phyloP scores from a whole-genome alignment of 108 stramenopile genomes.

The Cylindrotheca fusiformis region DNA sequence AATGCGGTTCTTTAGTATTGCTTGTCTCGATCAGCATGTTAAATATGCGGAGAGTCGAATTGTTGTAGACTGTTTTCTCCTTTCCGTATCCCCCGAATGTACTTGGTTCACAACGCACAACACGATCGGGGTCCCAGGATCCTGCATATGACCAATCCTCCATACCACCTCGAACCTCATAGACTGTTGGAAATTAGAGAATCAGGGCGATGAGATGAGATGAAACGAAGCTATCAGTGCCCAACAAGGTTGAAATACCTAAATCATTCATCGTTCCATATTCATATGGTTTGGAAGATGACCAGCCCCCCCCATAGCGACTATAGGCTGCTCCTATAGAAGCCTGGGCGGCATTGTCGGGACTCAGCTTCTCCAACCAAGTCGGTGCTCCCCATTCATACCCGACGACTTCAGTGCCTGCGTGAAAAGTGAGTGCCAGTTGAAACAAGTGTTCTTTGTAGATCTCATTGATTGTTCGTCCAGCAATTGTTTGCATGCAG shows the following conservation, averaged over 20 bases:
- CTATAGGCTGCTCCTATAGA: slow-evolving; percentile 40
- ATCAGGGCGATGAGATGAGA: not conserved
- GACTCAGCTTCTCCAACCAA: slow-evolving; percentile 32
- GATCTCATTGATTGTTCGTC: slow-evolving; percentile 88
- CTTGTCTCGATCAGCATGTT: slow-evolving; percentile 93
- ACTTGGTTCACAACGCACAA: slow-evolving; percentile 65
- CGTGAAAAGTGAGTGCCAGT: slow-evolving; percentile 94
- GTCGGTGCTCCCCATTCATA: slow-evolving; percentile 92
- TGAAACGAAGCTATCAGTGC: no score
- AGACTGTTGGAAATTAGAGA: slow-evolving; percentile 59
- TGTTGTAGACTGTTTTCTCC: slow-evolving; percentile 71
- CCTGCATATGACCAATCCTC: slow-evolving; percentile 96
- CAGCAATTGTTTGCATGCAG: slow-evolving; percentile 93
- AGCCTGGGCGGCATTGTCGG: slow-evolving; percentile 63
- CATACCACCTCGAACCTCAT: slow-evolving; percentile 96
- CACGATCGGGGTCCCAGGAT: slow-evolving; percentile 83
- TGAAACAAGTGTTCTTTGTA: slow-evolving; percentile 92
- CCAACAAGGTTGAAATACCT: no score
- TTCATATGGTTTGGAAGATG: slow-evolving; percentile 40
- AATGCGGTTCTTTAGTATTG: slow-evolving; percentile 60
- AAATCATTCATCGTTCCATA: slow-evolving; percentile 76
- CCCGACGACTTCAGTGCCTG: slow-evolving; percentile 87
- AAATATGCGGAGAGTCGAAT: slow-evolving; percentile 79
- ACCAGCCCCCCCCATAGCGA: slow-evolving; percentile 45
- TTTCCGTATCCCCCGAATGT: slow-evolving; percentile 56